Evolutionary conservation across 306 rosid genomes (phyloP), one percentile per base, ranked within the genome.

Genomic region (Sesbania bispinosa): DNA sequence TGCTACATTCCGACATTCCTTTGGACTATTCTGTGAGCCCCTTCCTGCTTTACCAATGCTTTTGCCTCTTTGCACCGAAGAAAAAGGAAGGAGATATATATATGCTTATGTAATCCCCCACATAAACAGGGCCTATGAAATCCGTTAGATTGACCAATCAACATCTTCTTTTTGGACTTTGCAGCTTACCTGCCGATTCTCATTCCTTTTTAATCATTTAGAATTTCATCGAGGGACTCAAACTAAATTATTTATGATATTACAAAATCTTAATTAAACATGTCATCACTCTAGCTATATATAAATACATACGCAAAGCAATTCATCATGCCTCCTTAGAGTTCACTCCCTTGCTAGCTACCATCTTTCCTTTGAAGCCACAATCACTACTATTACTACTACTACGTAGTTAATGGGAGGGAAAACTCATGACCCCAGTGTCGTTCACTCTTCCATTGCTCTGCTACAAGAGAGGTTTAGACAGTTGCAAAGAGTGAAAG

Each of bases 381-480:
- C 62, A 6, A 50, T 9, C 10, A 67, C 19, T 20, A 48, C 21
- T 30, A 11, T 51, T 72, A 24, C n/a, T n/a, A n/a, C n/a, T n/a
- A n/a, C n/a, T n/a, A n/a, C n/a, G n/a, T n/a, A n/a, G n/a, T n/a
- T 14, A 45, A 85, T 85, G 96, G 75, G 79, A 1, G 77, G 81
- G 69, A 81, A 83, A 75, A 73, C 30, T 52, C 84, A 80, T 6
- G 82, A 82, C 26, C 69, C 69, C 6, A 30, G 62, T 13, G 76
- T 54, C 10, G 47, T 76, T 61, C 80, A 63, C 70, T 90, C 96
- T 59, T 90, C 98, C 53, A 84, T 90, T 75, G 81, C 84, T 79
- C 67, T 93, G 13, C 75, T 93, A 42, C 98, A 88, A 81, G 92
- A 93, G 77, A 88, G 97, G 71, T 93, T 93, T 53, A 84, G 84